phyloP scores from a whole-genome alignment of 2,329 filamentous ascomycete genomes.

The Fusarium piperis region DNA sequence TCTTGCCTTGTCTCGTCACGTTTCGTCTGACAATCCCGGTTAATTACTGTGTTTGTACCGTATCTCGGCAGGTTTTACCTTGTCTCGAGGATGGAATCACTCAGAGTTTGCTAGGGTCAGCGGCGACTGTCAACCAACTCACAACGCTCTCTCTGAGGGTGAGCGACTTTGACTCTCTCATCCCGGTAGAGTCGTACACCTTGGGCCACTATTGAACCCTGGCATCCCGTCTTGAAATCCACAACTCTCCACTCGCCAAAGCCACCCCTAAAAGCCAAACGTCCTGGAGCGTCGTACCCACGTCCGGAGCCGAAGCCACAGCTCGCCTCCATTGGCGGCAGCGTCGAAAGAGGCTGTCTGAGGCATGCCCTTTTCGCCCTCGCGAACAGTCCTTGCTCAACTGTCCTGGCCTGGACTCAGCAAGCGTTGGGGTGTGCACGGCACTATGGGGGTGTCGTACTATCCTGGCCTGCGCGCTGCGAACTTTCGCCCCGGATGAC shows the following conservation, averaged over 20 bases:
- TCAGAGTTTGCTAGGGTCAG: constrained; percentile 1
- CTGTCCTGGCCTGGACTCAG: constrained; percentile 17
- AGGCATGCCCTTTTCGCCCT: constrained; percentile 34
- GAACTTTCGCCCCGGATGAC: constrained; percentile 26
- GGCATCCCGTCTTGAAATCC: constrained; percentile 24
- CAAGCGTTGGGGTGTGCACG: constrained; percentile 18
- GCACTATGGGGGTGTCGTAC: constrained; percentile 28
- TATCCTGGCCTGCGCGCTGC: constrained; percentile 20
- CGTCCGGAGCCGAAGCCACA: constrained; percentile 41
- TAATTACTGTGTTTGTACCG: neutral
- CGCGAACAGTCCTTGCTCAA: constrained; percentile 34
- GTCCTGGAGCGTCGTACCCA: constrained; percentile 36
- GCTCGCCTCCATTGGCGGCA: constrained; percentile 37
- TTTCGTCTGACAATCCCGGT: constrained; percentile 23
- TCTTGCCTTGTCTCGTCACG: neutral
- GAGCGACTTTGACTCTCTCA: constrained; percentile 13
- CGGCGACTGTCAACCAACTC: constrained; percentile 6
- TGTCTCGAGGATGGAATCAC: constrained; percentile 16
- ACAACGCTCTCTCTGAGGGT: constrained; percentile 1
- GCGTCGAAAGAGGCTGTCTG: constrained; percentile 39
- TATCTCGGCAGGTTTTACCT: constrained; percentile 2
- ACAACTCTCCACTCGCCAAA: constrained; percentile 25
- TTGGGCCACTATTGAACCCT: constrained; percentile 33
- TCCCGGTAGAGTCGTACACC: constrained; percentile 8
- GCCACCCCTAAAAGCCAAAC: constrained; percentile 42